These are phyloP conservation scores for Mycena citricolor DNA, from an alignment of 1,284 basidiomycete genomes.

Conservation along the genomic window DNA sequence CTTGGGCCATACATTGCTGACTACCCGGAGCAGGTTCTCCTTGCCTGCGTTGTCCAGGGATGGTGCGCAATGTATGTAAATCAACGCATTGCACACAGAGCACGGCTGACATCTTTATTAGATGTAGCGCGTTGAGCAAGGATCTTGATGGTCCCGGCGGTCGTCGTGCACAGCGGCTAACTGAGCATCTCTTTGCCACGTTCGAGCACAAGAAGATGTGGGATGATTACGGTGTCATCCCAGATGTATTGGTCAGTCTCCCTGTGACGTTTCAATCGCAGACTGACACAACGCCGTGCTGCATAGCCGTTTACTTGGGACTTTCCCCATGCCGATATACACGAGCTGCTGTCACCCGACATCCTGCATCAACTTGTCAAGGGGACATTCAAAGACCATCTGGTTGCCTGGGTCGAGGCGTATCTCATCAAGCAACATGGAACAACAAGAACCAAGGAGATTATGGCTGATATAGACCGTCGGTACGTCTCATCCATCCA, in stretches of 20 bases:
- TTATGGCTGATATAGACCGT: slow-evolving; percentile 31
- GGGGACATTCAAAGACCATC: slow-evolving; percentile 37
- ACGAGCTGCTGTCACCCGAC: slow-evolving; percentile 28
- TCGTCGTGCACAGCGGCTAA: not conserved
- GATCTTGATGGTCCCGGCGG: slow-evolving; percentile 4
- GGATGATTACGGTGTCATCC: not conserved
- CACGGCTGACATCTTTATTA: too few species aligned
- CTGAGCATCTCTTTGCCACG: not conserved
- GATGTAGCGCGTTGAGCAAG: not conserved
- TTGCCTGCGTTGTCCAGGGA: slow-evolving; percentile 7
- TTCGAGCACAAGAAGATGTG: slow-evolving; percentile 5
- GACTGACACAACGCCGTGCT: too few species aligned
- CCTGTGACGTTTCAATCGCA: too few species aligned
- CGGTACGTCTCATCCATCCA: slow-evolving; percentile 16
- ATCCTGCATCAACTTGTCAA: slow-evolving; percentile 37
- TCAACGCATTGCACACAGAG: not conserved
- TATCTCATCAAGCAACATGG: slow-evolving; percentile 25
- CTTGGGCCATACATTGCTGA: slow-evolving; percentile 12
- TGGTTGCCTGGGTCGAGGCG: slow-evolving; percentile 30
- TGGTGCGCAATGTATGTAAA: slow-evolving; percentile 17
- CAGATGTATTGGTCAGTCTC: not conserved
- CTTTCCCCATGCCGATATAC: slow-evolving; percentile 27
- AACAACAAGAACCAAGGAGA: slow-evolving; percentile 14
- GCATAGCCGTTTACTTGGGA: slow-evolving; percentile 27
- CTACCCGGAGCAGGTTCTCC: slow-evolving; percentile 15